phyloP scores from a whole-genome alignment of 768 basidiomycete species.

The Trametes cinnabarina region DNA sequence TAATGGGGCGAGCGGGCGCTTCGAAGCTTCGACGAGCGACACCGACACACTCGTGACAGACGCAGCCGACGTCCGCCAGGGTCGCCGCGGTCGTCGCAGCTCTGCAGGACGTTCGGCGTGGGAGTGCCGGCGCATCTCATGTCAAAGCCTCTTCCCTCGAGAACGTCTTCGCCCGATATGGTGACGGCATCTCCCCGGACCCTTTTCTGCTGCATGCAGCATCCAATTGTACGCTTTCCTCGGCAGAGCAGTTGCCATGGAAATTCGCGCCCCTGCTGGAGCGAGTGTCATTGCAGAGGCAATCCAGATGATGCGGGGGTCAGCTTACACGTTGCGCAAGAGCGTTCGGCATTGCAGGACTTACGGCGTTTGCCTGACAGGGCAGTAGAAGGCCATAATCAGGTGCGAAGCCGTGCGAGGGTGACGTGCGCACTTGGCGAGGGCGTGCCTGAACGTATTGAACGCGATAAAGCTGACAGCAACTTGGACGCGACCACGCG shows the following conservation, averaged over 20 bases:
- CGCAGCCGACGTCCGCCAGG: background rate
- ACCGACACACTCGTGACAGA: background rate
- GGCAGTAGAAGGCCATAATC: background rate
- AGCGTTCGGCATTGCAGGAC: background rate
- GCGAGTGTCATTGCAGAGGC: background rate
- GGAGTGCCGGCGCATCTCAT: constrained; percentile 4
- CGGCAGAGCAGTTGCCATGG: constrained; percentile 4
- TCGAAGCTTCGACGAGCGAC: background rate
- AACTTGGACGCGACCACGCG: background rate
- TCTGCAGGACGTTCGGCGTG: background rate
- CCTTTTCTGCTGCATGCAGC: background rate
- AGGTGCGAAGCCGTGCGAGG: background rate
- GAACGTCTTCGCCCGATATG: constrained; percentile 6
- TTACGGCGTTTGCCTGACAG: no score
- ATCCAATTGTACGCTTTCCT: background rate
- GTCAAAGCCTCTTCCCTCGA: constrained; percentile 1
- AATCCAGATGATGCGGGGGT: background rate
- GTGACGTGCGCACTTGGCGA: background rate
- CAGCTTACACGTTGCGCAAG: background rate
- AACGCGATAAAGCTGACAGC: background rate
- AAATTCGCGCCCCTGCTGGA: background rate
- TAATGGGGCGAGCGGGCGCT: background rate
- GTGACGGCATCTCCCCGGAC: constrained; percentile 5
- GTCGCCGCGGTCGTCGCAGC: background rate
- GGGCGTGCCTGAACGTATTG: constrained; percentile 6